A percentile compares a stretch with the other conserved stretches of the same genome.
Evolutionary conservation across 306 rosid genomes (phyloP).

Genomic region (Hippophae rhamnoides): DNA sequence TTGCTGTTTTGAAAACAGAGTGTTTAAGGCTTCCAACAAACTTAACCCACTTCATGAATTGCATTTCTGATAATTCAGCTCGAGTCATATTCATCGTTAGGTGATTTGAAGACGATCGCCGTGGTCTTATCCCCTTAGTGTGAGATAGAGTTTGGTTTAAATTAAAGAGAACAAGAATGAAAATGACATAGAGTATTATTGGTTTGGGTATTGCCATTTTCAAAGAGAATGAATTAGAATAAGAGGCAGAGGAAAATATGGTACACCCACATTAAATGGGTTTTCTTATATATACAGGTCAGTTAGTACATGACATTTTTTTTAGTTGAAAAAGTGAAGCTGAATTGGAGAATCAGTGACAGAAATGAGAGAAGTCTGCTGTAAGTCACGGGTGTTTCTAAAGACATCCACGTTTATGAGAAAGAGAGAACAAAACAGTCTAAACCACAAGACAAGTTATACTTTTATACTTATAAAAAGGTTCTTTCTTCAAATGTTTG

Average conservation of each 20-base stretch:
- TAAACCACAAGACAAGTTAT: conserved; percentile 37
- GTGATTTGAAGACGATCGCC: conserved; percentile 22
- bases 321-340: conserved; percentile 35
- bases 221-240: conserved; percentile 23
- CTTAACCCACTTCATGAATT: conserved; percentile 78
- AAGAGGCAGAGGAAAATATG: conserved; percentile 1
- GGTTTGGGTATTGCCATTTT: conserved; percentile 38
- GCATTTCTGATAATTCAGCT: conserved; percentile 52
- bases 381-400: conserved; percentile 68
- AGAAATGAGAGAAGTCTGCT: conserved; percentile 11
- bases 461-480: conserved; percentile 32
- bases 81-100: conserved; percentile 30
- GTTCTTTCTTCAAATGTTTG: conserved; percentile 9
- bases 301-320: conserved; percentile 1
- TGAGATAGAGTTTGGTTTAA: conserved; percentile 34
- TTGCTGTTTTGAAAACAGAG: conserved; percentile 57
- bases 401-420: conserved; percentile 23
- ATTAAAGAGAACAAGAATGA: conserved; percentile 39
- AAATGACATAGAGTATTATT: conserved; percentile 15
- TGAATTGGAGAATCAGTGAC: conserved; percentile 37
- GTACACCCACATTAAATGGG: conserved; percentile 11
- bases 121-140: conserved; percentile 43
- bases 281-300: conserved; percentile 13
- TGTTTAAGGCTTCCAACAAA: conserved; percentile 76
- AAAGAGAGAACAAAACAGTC: conserved; percentile 20